Percentiles rank a stretch among this genome's conserved stretches.
These are phyloP conservation scores for Salix exigua DNA, from an alignment of 345 rosid genomes.

Conservation along the genomic window DNA sequence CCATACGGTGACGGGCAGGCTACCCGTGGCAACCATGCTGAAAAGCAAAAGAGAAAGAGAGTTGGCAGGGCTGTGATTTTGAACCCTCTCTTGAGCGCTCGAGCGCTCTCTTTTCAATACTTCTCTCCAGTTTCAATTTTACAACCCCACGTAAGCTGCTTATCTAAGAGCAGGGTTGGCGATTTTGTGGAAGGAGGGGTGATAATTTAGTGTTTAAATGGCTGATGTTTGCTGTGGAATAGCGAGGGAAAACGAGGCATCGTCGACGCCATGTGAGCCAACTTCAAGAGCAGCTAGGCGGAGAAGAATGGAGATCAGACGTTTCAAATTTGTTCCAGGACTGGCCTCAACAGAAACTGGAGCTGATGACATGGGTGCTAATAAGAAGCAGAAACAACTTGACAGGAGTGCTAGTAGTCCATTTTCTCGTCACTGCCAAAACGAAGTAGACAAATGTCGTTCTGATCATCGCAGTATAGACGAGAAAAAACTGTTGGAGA, in stretches of 20 bases:
- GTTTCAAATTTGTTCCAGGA: slow-evolving; percentile 43
- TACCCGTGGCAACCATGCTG: slow-evolving; percentile 15
- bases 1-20: slow-evolving; percentile 38
- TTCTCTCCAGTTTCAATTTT: background rate
- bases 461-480: background rate
- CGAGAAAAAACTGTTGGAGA: slow-evolving; percentile 2
- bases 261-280: slow-evolving; percentile 25
- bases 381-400: slow-evolving; percentile 43
- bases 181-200: background rate
- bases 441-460: slow-evolving; percentile 10
- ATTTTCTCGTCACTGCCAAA: slow-evolving; percentile 25
- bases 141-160: background rate
- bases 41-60: background rate
- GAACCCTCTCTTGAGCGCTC: background rate
- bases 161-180: background rate
- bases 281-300: slow-evolving; percentile 52
- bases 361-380: background rate
- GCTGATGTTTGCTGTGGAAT: slow-evolving; percentile 60
- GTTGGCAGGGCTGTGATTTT: background rate
- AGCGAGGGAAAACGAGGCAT: slow-evolving; percentile 37
- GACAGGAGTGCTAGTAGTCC: background rate
- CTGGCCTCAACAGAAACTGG: slow-evolving; percentile 9
- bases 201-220: slow-evolving; percentile 24
- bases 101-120: background rate
- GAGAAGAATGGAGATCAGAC: slow-evolving; percentile 59